Base-by-base conservation (phyloP, 83 land plant genomes). In the Isoetes engelmannii region DNA sequence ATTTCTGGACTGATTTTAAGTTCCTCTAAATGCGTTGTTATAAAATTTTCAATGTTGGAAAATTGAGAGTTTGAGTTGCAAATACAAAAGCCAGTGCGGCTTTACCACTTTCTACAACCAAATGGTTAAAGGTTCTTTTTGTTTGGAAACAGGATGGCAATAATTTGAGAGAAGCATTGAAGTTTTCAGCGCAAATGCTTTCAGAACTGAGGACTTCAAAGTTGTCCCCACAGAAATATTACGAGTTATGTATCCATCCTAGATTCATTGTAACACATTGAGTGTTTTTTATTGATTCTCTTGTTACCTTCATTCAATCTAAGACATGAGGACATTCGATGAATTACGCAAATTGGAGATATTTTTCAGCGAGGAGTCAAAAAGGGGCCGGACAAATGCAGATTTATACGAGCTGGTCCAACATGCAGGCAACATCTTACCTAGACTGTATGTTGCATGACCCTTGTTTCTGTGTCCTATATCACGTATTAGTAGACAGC, bases 391-490 rank as follows among this genome's bases (percentile, higher is more conserved):
- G 73, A 84, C 92, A 0, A 70, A 86, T 58, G 84, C 87, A 47
- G 89, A 93, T 69, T 74, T 93, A 4, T 93, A 93, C 59, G 98
- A 93, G 77, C 95, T 92, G 17, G 98, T 92, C 58, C 98, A 92
- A 69, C 98, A 92, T 73, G 91, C 98, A 18, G 95, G 96, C 13
- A 92, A 92, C 73, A 86, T 89, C 20, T 75, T 92, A 73, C 97
- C 97, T 43, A 80, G 96, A 76, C 63, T 90, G 96, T 90, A 72
- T 83, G 92, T 79, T 19, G 7, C 21, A 18, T 44, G 48, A 19
- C 6, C 57, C 28, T 7, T 15, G 13, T 44, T 74, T 19, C 37
- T 8, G 17, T 43, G 18, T 44, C 48, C 48, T 10, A 45, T 65
- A 43, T 4, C 72, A 50, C 50, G 48, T 49, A 2, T 28, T 28